Percentiles rank a stretch among this genome's conserved stretches.
Conservation (phyloP, 140 eudicot species). For the Erigeron philadelphicus region DNA sequence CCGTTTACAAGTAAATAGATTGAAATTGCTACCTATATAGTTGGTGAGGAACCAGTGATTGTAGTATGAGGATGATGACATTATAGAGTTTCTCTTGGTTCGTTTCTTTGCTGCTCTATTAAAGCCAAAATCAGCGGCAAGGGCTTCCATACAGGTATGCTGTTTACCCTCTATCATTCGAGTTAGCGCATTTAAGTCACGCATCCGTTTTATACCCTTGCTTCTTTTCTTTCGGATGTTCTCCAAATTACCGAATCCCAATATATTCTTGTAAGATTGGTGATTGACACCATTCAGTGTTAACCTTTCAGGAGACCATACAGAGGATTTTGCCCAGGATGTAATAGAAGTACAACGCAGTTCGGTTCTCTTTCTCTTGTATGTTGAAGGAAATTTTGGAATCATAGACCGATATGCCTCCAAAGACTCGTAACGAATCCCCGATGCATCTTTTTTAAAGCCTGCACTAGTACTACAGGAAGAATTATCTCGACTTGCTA, state of each 20-base stretch:
- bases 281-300: slow-evolving; percentile 16
- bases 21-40: slow-evolving; percentile 28
- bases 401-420: slow-evolving; percentile 32
- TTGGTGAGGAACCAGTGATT: slow-evolving; percentile 28
- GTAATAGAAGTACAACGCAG: slow-evolving; percentile 26
- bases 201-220: slow-evolving; percentile 44
- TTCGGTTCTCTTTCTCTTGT: slow-evolving; percentile 71
- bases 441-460: slow-evolving; percentile 28
- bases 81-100: slow-evolving; percentile 43
- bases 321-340: slow-evolving; percentile 30
- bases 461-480: slow-evolving; percentile 38
- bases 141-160: slow-evolving; percentile 43
- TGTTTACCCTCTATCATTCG: slow-evolving; percentile 36
- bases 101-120: slow-evolving; percentile 50
- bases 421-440: slow-evolving; percentile 32
- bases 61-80: slow-evolving; percentile 26
- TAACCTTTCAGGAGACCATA: slow-evolving; percentile 22
- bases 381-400: slow-evolving; percentile 42
- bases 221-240: slow-evolving; percentile 49
- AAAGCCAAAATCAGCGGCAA: slow-evolving; percentile 37
- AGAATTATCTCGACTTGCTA: slow-evolving; percentile 33
- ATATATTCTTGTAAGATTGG: slow-evolving; percentile 26
- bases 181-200: slow-evolving; percentile 42
- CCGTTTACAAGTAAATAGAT: not conserved
- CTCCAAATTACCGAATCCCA: slow-evolving; percentile 30